Evolutionary conservation across 495 filamentous ascomycete genomes (phyloP).

Genomic region (Annulohypoxylon maeteangense): DNA sequence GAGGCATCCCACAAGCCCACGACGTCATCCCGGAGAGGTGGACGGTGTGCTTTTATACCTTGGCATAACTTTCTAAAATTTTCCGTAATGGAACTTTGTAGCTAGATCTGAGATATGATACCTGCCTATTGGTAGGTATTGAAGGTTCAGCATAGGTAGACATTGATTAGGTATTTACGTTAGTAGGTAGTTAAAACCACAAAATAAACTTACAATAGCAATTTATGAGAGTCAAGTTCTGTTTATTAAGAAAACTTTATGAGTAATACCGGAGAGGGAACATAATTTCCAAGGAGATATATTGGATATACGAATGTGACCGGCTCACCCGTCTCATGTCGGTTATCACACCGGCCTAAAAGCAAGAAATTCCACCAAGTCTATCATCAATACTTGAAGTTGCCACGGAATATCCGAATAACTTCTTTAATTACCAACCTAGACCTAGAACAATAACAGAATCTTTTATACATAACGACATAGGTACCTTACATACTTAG

Average conservation of each 20-base stretch:
- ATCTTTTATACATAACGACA: background rate
- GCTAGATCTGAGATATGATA: background rate
- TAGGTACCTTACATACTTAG: background rate
- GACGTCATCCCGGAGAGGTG: slow-evolving; percentile 28
- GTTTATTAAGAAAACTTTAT: too few species aligned
- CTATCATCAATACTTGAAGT: background rate
- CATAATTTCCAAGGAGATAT: background rate
- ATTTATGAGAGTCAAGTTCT: background rate
- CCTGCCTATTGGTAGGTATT: background rate
- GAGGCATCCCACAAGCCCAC: slow-evolving; percentile 1
- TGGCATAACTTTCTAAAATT: slow-evolving; percentile 1
- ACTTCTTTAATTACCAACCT: background rate
- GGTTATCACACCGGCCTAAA: background rate
- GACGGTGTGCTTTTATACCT: slow-evolving; percentile 17
- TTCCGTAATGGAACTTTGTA: background rate
- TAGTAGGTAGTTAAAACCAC: too few species aligned
- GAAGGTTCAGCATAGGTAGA: background rate
- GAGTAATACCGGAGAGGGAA: background rate
- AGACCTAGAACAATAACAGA: background rate
- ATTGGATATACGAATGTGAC: background rate
- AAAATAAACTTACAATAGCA: background rate
- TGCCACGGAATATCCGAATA: background rate
- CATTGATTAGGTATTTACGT: too few species aligned
- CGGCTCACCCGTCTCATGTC: background rate
- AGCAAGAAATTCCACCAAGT: background rate